A percentile compares a stretch with the other conserved stretches of the same genome.
phyloP scores from a whole-genome alignment of 108 stramenopile species.

The Asterionellopsis glacialis region DNA sequence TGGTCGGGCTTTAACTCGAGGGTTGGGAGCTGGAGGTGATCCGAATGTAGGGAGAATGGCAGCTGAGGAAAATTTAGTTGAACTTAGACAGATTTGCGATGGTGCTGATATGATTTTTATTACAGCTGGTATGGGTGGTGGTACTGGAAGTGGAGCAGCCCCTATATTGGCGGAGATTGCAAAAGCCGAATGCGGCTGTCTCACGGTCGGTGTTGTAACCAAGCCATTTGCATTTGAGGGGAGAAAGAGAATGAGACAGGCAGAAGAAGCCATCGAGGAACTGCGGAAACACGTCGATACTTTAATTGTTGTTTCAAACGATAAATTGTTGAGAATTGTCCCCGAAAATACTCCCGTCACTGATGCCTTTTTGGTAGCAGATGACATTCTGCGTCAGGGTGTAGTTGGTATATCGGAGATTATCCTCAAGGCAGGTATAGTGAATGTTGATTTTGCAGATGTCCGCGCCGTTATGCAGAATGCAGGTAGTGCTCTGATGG shows the following conservation, averaged over 20 bases:
- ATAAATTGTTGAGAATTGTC: constrained; percentile 69
- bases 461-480: constrained; percentile 66
- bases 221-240: constrained; percentile 84
- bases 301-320: constrained; percentile 76
- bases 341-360: constrained; percentile 71
- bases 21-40: constrained; percentile 70
- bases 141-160: constrained; percentile 76
- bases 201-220: constrained; percentile 82
- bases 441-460: constrained; percentile 86
- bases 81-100: constrained; percentile 30
- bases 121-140: constrained; percentile 83
- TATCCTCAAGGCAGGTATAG: constrained; percentile 72
- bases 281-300: constrained; percentile 64
- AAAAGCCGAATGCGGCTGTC: constrained; percentile 41
- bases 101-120: constrained; percentile 79
- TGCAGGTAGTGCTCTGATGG: constrained; percentile 77
- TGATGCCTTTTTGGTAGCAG: constrained; percentile 78
- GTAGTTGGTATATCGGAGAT: constrained; percentile 82
- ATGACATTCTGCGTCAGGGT: constrained; percentile 76
- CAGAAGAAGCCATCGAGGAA: constrained; percentile 46
- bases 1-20: constrained; percentile 53
- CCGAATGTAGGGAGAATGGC: constrained; percentile 58
- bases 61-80: constrained; percentile 49
- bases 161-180: constrained; percentile 67
- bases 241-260: constrained; percentile 51